Evolutionary conservation across 139 green algal species (phyloP), one percentile per base, ranked within the genome.

Genomic region (Mesotaenium endlicherianum): DNA sequence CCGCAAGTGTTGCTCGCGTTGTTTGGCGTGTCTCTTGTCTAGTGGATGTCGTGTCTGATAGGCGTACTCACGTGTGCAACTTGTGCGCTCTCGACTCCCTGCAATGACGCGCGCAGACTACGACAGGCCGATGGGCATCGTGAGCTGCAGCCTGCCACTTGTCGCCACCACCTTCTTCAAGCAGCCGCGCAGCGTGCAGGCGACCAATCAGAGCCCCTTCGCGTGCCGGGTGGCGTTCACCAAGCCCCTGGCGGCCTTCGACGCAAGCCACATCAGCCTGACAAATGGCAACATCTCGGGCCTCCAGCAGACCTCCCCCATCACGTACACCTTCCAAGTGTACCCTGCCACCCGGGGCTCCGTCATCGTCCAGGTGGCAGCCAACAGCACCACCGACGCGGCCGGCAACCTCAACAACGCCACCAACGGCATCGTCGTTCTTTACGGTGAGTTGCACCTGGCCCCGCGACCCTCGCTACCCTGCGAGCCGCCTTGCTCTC

Each of bases 361-460:
- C 34, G 50, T 70, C 17, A 40, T 80, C 20, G 50, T 58, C 38
- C 39, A 55, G 20, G n/a, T 77, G 34, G 4, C n/a, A 6, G 6
- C 17, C 34, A 30, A n/a, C 0, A 71, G 34, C 3, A 70, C 43
- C 31, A 80, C 71, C 38, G 71, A 80, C 57, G 41, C 42, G 26
- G 71, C 55, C 0, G 71, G 71, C 42, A 80, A 80, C 71, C 41
- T 2, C 16, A 68, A 20, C 55, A 31, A 70, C 38, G 39, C 71
- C 34, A 70, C 71, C 0, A 53, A 80, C 1, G 39, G 38, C 14
- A 34, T 80, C 71, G n/a, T 80, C 71, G 55, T 80, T 55, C 57
- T 80, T 26, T 80, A 40, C 57, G 71, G 71, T 80, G 4, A n/a
- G n/a, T n/a, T n/a, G n/a, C n/a, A n/a, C n/a, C n/a, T 59, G 1